Conservation (phyloP, 768 basidiomycete genomes). For the Suillus alpinus region DNA sequence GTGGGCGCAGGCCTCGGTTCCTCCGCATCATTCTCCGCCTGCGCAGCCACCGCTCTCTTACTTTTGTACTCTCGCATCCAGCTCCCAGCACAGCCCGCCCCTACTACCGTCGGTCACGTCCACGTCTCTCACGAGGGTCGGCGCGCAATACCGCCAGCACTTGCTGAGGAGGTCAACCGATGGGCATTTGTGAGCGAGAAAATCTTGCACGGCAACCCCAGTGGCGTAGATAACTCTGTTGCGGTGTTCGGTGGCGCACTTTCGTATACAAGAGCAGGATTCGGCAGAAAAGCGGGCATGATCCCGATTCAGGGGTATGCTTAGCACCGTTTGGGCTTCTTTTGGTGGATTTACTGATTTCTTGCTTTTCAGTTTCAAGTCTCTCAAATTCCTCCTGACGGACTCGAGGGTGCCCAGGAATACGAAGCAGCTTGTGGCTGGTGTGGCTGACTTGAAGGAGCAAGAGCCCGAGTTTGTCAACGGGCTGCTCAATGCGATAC, state of each 20-base stretch:
- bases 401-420: constrained; percentile 92
- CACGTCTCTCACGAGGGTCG: constrained; percentile 66
- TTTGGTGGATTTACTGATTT: constrained; percentile 11
- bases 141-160: constrained; percentile 55
- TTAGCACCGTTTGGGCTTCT: not conserved
- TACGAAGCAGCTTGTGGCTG: constrained; percentile 91
- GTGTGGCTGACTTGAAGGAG: constrained; percentile 71
- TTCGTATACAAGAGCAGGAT: constrained; percentile 81
- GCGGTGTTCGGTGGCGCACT: constrained; percentile 91
- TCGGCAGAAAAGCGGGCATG: constrained; percentile 77
- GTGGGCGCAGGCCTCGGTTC: constrained; percentile 96
- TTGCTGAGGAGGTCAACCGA: constrained; percentile 80
- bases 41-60: constrained; percentile 77
- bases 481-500: constrained; percentile 75
- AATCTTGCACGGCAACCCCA: constrained; percentile 94
- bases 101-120: constrained; percentile 47
- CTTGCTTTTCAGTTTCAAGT: constrained; percentile 70
- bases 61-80: constrained; percentile 69
- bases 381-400: constrained; percentile 84
- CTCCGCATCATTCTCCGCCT: constrained; percentile 92
- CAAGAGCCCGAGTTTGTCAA: constrained; percentile 87
- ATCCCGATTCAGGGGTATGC: constrained; percentile 76
- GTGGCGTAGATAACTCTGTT: constrained; percentile 96
- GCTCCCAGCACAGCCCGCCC: constrained; percentile 49
- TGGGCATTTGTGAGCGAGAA: constrained; percentile 97